Evolutionary conservation across 1,284 basidiomycete species (phyloP).

Genomic region (Flammula alnicola): DNA sequence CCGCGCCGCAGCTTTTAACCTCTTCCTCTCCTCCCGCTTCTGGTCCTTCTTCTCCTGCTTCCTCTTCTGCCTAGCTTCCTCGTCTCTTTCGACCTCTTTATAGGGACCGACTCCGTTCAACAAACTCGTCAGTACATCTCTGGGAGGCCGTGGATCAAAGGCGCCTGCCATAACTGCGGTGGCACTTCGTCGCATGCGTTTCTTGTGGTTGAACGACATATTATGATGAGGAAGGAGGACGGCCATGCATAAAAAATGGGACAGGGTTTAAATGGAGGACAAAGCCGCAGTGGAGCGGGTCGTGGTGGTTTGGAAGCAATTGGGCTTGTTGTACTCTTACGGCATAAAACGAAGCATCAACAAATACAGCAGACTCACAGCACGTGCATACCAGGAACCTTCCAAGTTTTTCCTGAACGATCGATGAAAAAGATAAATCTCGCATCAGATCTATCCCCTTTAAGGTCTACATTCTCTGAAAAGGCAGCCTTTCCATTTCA

Average conservation of each 20-base stretch:
- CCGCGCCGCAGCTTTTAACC: slow-evolving; percentile 40
- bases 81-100: slow-evolving; percentile 62
- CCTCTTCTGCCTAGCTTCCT: slow-evolving; percentile 51
- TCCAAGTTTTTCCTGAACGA: slow-evolving; percentile 35
- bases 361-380: slow-evolving; percentile 42
- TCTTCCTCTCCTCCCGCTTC: slow-evolving; percentile 49
- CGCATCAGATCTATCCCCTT: slow-evolving; percentile 39
- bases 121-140: slow-evolving; percentile 77
- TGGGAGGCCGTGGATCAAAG: slow-evolving; percentile 66
- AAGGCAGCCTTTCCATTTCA: slow-evolving; percentile 19
- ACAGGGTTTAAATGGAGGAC: slow-evolving; percentile 37
- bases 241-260: slow-evolving; percentile 39
- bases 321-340: slow-evolving; percentile 49
- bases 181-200: slow-evolving; percentile 67
- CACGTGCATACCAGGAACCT: slow-evolving; percentile 47
- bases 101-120: slow-evolving; percentile 74
- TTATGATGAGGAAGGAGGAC: slow-evolving; percentile 37
- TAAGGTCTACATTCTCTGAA: slow-evolving; percentile 20
- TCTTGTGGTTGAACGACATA: slow-evolving; percentile 38
- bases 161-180: slow-evolving; percentile 74
- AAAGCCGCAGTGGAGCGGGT: slow-evolving; percentile 45
- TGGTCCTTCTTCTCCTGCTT: slow-evolving; percentile 58
- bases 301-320: slow-evolving; percentile 52
- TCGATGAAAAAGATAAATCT: slow-evolving; percentile 37
- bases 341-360: slow-evolving; percentile 50